Conservation (phyloP, 2,329 filamentous ascomycete species). For the Acephala macrosclerotiorum region DNA sequence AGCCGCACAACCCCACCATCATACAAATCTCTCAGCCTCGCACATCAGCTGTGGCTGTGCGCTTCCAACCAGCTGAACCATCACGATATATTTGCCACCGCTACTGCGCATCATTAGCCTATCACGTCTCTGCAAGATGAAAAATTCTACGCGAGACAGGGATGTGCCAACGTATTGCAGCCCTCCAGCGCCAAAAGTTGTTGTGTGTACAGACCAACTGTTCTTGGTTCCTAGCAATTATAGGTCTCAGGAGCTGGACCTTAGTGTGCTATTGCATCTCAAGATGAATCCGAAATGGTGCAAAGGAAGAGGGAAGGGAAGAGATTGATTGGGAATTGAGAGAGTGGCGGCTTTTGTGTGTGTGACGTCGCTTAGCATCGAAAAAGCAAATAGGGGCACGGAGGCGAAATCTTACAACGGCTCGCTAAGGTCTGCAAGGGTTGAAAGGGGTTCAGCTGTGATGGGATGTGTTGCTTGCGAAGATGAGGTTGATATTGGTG, state of each 20-base stretch:
- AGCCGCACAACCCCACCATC: not conserved
- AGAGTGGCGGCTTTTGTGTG: not conserved
- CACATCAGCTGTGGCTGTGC: slow-evolving; percentile 5
- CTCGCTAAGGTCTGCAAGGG: not conserved
- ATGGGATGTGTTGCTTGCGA: slow-evolving; percentile 29
- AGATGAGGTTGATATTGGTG: no score
- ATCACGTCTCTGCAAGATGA: not conserved
- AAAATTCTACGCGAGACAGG: slow-evolving; percentile 1
- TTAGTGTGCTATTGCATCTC: not conserved
- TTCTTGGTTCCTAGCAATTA: no score
- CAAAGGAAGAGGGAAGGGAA: not conserved
- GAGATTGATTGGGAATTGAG: not conserved
- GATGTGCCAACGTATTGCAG: not conserved
- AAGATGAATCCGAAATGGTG: not conserved
- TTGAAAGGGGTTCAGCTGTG: not conserved
- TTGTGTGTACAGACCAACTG: not conserved
- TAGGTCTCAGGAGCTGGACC: not conserved
- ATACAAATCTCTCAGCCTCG: not conserved
- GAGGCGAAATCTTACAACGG: not conserved
- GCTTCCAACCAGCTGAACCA: slow-evolving; percentile 8
- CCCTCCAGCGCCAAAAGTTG: not conserved
- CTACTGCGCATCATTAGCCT: slow-evolving; percentile 4
- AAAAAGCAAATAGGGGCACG: slow-evolving; percentile 3
- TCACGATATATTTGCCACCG: not conserved
- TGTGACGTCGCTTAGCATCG: not conserved